Evolutionary conservation across 2,329 filamentous ascomycete genomes (phyloP).

Genomic region (Claviceps monticola): DNA sequence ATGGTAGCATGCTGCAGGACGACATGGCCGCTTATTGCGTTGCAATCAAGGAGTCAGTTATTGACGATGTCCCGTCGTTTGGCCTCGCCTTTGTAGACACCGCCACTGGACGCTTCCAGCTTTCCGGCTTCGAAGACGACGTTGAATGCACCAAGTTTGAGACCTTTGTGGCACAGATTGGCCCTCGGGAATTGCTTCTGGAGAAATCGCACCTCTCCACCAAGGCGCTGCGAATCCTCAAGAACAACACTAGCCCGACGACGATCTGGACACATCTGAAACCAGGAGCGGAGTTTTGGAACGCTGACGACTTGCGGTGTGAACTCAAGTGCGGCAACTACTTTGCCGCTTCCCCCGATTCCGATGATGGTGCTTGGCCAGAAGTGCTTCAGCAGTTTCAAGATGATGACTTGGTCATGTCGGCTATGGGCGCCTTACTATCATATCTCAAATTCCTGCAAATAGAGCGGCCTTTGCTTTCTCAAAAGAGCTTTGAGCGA

Average conservation of each 20-base stretch:
- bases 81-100: conserved; percentile 92
- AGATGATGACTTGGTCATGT: conserved; percentile 75
- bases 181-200: conserved; percentile 74
- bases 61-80: conserved; percentile 66
- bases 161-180: conserved; percentile 85
- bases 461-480: conserved; percentile 75
- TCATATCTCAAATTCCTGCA: conserved; percentile 80
- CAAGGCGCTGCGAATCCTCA: conserved; percentile 84
- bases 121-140: conserved; percentile 89
- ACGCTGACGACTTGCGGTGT: conserved; percentile 64
- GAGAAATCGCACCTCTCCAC: conserved; percentile 78
- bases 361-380: conserved; percentile 58
- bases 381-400: conserved; percentile 54
- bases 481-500: conserved; percentile 77
- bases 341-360: conserved; percentile 48
- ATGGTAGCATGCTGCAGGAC: conserved; percentile 92
- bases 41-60: conserved; percentile 72
- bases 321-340: conserved; percentile 73
- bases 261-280: conserved; percentile 95
- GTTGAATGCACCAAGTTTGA: conserved; percentile 92
- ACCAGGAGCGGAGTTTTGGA: conserved; percentile 78
- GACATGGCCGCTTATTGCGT: conserved; percentile 96
- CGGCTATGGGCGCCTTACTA: conserved; percentile 75
- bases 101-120: conserved; percentile 84
- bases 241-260: conserved; percentile 85